phyloP scores from a whole-genome alignment of 371 early-diverging fungal genomes.

The Capillidium rhysosporum region DNA sequence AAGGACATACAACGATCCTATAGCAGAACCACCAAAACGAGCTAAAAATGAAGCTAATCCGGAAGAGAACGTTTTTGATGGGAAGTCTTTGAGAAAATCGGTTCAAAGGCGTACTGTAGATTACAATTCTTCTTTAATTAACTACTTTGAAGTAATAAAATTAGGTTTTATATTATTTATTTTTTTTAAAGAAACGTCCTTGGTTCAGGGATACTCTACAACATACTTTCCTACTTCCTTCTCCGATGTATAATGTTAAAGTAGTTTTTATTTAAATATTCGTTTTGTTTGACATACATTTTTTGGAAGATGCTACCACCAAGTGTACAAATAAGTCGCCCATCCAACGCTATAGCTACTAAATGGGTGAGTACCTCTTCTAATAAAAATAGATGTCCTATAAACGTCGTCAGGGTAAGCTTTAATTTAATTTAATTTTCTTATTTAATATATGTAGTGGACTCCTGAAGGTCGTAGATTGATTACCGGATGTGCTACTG shows the following conservation, averaged over 20 bases:
- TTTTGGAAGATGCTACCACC: slow-evolving; percentile 3
- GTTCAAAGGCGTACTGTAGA: slow-evolving; percentile 91
- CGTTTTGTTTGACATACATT: neutral
- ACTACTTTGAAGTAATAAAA: slow-evolving; percentile 47
- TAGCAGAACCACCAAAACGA: neutral
- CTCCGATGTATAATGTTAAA: slow-evolving; percentile 68
- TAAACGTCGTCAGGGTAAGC: slow-evolving; percentile 80
- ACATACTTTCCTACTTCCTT: slow-evolving; percentile 46
- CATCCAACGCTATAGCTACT: slow-evolving; percentile 52
- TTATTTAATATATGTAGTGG: slow-evolving; percentile 37
- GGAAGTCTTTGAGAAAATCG: slow-evolving; percentile 88
- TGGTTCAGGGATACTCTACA: slow-evolving; percentile 42
- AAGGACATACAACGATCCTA: too few relatives aligned
- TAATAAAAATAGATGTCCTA: slow-evolving; percentile 92
- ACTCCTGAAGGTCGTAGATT: slow-evolving; percentile 97
- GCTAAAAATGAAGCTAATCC: neutral
- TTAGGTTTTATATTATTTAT: neutral
- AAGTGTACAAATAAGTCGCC: slow-evolving; percentile 1
- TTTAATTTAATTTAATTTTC: neutral
- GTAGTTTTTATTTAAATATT: slow-evolving; percentile 21
- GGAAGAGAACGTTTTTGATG: slow-evolving; percentile 39
- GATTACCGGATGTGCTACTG: slow-evolving; percentile 92
- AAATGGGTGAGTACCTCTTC: slow-evolving; percentile 93
- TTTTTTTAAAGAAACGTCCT: slow-evolving; percentile 22
- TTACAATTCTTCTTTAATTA: slow-evolving; percentile 72